Percentiles rank a stretch among this genome's conserved stretches.
phyloP scores from a whole-genome alignment of 192 early-diverging fungal species.

The Entrophospora sp. region DNA sequence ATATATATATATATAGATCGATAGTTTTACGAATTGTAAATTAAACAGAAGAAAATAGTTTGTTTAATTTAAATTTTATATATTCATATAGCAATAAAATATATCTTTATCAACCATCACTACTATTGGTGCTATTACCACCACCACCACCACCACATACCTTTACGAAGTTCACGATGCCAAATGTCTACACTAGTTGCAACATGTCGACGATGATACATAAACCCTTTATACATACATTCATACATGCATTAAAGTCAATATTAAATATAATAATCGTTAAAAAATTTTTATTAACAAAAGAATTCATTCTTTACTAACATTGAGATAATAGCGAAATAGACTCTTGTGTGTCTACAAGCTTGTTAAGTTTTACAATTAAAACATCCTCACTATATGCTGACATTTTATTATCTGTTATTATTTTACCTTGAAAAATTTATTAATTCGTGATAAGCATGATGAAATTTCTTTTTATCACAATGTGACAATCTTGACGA shows the following conservation, averaged over 20 bases:
- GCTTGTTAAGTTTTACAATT: conserved; percentile 18
- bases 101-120: too few relatives aligned
- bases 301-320: conserved; percentile 15
- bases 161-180: conserved; percentile 7
- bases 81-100: neutral
- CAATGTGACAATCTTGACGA: too few relatives aligned
- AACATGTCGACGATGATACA: conserved; percentile 21
- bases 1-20: too few relatives aligned
- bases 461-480: too few relatives aligned
- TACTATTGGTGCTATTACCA: too few relatives aligned
- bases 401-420: neutral
- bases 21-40: too few relatives aligned
- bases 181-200: conserved; percentile 21
- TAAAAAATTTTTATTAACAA: neutral
- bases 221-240: conserved; percentile 7
- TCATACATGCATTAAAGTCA: neutral
- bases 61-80: too few relatives aligned
- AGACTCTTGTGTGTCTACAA: conserved; percentile 23
- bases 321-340: conserved; percentile 24
- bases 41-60: neutral
- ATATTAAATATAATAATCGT: neutral
- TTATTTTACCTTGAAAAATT: too few relatives aligned
- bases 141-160: conserved; percentile 1
- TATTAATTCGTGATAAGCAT: too few relatives aligned
- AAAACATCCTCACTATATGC: conserved; percentile 4